Evolutionary conservation across 352 stramenopile genomes (phyloP).

Genomic region (Phytopythium delawarense): DNA sequence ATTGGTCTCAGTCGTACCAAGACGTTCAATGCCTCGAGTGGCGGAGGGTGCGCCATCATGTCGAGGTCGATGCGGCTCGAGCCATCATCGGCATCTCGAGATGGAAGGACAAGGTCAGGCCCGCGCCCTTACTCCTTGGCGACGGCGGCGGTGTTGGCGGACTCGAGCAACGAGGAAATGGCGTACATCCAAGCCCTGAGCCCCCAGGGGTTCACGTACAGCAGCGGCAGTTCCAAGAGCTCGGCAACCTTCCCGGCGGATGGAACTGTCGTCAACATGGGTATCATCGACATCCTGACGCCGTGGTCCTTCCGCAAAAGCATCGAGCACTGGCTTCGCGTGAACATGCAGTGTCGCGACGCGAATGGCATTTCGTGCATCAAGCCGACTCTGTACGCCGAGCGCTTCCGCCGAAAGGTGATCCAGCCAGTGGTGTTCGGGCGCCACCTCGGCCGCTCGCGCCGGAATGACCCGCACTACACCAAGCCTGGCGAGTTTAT

Average conservation of each 20-base stretch:
- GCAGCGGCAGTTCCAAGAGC: constrained; percentile 19
- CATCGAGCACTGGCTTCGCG: constrained; percentile 84
- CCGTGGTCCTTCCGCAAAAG: constrained; percentile 94
- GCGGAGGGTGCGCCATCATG: constrained; percentile 15
- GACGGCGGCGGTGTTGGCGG: not conserved
- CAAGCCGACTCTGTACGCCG: constrained; percentile 73
- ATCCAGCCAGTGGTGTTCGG: constrained; percentile 83
- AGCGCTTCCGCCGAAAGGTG: constrained; percentile 82
- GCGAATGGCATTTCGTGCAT: constrained; percentile 79
- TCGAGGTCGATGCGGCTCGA: constrained; percentile 22
- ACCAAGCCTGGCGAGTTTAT: constrained; percentile 61
- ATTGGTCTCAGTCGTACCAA: constrained; percentile 87
- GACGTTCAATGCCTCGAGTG: constrained; percentile 30
- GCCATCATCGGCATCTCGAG: constrained; percentile 1
- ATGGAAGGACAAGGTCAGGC: not conserved
- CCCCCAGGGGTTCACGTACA: constrained; percentile 33
- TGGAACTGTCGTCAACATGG: constrained; percentile 91
- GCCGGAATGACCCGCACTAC: constrained; percentile 14
- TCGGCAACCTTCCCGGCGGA: constrained; percentile 48
- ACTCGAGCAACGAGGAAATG: constrained; percentile 30
- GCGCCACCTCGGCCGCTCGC: constrained; percentile 32
- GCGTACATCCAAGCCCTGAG: constrained; percentile 59
- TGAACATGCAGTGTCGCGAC: constrained; percentile 78
- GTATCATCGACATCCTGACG: constrained; percentile 97
- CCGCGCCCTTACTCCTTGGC: not conserved